Percentiles rank a stretch among this genome's conserved stretches.
Evolutionary conservation across 1,284 basidiomycete genomes (phyloP).

Genomic region (Marasmius tenuissimus): DNA sequence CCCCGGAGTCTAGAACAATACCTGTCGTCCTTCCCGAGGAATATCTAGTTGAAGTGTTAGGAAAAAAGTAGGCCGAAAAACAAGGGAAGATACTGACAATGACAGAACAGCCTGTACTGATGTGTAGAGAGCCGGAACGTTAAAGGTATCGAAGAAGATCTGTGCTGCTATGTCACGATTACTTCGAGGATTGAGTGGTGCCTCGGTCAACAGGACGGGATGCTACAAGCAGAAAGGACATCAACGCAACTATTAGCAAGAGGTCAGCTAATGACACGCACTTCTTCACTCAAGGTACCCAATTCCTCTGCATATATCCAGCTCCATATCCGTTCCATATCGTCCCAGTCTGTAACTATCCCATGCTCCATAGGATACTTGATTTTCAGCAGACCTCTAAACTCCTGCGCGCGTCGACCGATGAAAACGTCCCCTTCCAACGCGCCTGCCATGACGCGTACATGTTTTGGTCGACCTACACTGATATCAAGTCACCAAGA

Average conservation of each 20-base stretch:
- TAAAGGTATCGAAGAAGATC: conserved; percentile 99
- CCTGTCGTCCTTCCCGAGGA: conserved; percentile 99
- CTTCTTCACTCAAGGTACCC: conserved; percentile 94
- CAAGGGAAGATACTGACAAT: conserved; percentile 56
- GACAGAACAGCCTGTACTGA: conserved; percentile 97
- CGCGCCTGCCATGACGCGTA: conserved; percentile 95
- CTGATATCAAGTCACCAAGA: conserved; percentile 39
- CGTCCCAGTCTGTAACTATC: conserved; percentile 95
- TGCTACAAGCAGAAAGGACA: conserved; percentile 58
- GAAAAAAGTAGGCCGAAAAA: conserved; percentile 13
- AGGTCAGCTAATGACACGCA: conserved; percentile 36
- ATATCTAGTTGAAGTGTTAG: conserved; percentile 60
- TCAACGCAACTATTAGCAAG: conserved; percentile 11
- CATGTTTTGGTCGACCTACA: conserved; percentile 94
- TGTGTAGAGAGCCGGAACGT: conserved; percentile 96
- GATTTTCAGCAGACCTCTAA: conserved; percentile 91
- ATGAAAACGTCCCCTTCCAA: conserved; percentile 94
- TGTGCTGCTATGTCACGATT: conserved; percentile 96
- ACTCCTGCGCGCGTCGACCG: conserved; percentile 90
- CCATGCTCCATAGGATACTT: conserved; percentile 99
- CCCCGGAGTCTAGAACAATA: conserved; percentile 97
- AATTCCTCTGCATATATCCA: conserved; percentile 96
- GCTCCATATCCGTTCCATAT: conserved; percentile 98
- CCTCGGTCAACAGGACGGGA: conserved; percentile 93
- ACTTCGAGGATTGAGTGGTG: conserved; percentile 90